Conservation (phyloP, 129 eudicot species). For the sunflower (Helianthus annuus) region HanXRQr2.0-SUNRISE NC_035441.2:8442471-8442970, state of each 20-base stretch:
- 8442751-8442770: background rate
- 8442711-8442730: slow-evolving; percentile 2
- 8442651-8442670: slow-evolving; percentile 1
- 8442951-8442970: too few relatives aligned
- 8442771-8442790: background rate
- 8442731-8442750: background rate
- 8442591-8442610: background rate
- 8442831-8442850: too few relatives aligned
- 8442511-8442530: too few relatives aligned
- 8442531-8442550: slow-evolving; percentile 2
- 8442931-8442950: too few relatives aligned
- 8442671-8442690: background rate
- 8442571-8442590: background rate
- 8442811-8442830: background rate
- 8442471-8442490: too few relatives aligned
- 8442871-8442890: too few relatives aligned
- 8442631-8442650: slow-evolving; percentile 13
- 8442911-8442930: too few relatives aligned
- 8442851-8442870: too few relatives aligned
- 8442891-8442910: too few relatives aligned
- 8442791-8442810: background rate
- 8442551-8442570: background rate
- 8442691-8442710: background rate
- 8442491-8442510: too few relatives aligned
- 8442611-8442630: slow-evolving; percentile 17